Percentiles rank a stretch among this genome's conserved stretches.
Conservation (phyloP, 2,329 filamentous ascomycete species). For the Lecanoromycetidae sp. region DNA sequence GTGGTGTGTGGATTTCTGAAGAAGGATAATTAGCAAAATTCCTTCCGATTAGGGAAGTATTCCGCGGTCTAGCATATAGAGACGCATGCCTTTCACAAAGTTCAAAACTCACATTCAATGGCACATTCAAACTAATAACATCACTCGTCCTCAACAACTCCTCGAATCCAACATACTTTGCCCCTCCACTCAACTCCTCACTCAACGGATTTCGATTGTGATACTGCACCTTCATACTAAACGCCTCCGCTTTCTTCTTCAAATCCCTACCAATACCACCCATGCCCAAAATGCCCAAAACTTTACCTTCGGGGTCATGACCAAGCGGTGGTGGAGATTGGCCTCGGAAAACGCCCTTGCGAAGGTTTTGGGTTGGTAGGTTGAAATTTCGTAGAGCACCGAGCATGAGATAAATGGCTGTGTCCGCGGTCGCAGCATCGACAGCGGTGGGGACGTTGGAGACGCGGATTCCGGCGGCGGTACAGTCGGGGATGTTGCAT, state of each 20-base stretch:
- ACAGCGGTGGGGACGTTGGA: slow-evolving; percentile 56
- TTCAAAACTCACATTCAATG: slow-evolving; percentile 55
- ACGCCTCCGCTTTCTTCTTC: slow-evolving; percentile 59
- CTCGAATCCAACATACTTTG: slow-evolving; percentile 61
- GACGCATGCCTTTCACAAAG: no score
- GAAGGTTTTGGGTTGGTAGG: slow-evolving; percentile 50
- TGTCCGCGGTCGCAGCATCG: slow-evolving; percentile 72
- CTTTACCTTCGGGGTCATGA: slow-evolving; percentile 67
- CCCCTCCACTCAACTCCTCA: slow-evolving; percentile 44
- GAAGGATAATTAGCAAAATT: background rate
- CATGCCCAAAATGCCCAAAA: slow-evolving; percentile 73
- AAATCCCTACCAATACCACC: slow-evolving; percentile 72
- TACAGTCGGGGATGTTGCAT: slow-evolving; percentile 18
- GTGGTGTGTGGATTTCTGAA: slow-evolving; percentile 53
- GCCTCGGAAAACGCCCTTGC: slow-evolving; percentile 57
- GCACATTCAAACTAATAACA: slow-evolving; percentile 68
- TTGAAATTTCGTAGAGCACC: slow-evolving; percentile 67
- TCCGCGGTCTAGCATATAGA: no score
- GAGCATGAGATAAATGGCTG: slow-evolving; percentile 67
- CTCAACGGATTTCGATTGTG: slow-evolving; percentile 55
- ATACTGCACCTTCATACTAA: slow-evolving; percentile 66
- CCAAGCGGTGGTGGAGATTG: slow-evolving; percentile 45
- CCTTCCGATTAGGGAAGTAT: background rate
- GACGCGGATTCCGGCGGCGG: slow-evolving; percentile 12
- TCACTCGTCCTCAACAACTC: slow-evolving; percentile 58